These are phyloP conservation scores for Bolboschoenoplectus hybrid DNA, from an alignment of 202 grass and related monocot species.

Conservation along the genomic window DNA sequence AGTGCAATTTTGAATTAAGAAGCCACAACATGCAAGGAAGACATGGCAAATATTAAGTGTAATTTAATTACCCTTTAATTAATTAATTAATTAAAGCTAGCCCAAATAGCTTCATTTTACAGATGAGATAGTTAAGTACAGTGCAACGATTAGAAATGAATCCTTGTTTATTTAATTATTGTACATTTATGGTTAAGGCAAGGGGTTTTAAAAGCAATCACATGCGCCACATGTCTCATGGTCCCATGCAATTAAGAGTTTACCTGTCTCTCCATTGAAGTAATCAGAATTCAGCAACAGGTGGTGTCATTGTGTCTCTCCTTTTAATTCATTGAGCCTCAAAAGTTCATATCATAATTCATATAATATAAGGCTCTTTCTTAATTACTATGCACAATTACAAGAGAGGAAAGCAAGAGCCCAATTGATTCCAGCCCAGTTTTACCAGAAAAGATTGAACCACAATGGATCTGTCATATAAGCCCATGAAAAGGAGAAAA, in stretches of 20 bases:
- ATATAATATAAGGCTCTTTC: neutral
- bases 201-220: constrained; percentile 2
- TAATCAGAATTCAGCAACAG: neutral
- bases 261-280: constrained; percentile 1
- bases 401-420: neutral
- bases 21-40: neutral
- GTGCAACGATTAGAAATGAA: neutral
- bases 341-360: neutral
- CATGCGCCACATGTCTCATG: constrained; percentile 9
- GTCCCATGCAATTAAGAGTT: constrained; percentile 25
- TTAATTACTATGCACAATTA: neutral
- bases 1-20: neutral
- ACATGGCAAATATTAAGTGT: constrained; percentile 8
- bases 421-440: neutral
- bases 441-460: neutral
- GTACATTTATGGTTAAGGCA: neutral
- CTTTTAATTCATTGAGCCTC: neutral
- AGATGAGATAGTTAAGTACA: neutral
- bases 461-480: neutral
- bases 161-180: constrained; percentile 9
- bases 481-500: neutral
- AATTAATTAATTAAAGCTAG: neutral
- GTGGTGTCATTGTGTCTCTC: neutral
- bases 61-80: neutral
- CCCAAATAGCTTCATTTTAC: neutral